Evolutionary conservation across 2,329 filamentous ascomycete species (phyloP).

Genomic region (Botrytis fragariae): DNA sequence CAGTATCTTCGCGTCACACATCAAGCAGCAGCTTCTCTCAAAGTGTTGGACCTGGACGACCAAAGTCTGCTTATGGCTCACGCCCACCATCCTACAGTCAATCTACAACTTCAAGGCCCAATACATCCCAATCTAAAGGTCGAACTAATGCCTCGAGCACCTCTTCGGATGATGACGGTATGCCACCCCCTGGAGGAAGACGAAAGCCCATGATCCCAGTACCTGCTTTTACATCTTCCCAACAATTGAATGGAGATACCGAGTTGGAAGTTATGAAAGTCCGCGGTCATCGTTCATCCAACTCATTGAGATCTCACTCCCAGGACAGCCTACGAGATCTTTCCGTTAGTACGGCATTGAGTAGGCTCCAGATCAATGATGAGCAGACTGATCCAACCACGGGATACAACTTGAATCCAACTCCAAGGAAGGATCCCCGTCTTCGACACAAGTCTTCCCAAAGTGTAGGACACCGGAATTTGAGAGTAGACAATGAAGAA

Average conservation of each 20-base stretch:
- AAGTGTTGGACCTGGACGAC: slow-evolving; percentile 56
- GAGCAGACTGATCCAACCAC: slow-evolving; percentile 24
- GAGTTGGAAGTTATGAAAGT: slow-evolving; percentile 33
- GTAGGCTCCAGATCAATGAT: slow-evolving; percentile 34
- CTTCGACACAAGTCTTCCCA: slow-evolving; percentile 30
- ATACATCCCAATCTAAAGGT: slow-evolving; percentile 41
- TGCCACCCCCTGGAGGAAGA: slow-evolving; percentile 39
- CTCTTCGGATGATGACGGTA: slow-evolving; percentile 38
- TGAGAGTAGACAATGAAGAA: slow-evolving; percentile 29
- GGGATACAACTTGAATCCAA: slow-evolving; percentile 25
- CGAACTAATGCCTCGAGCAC: slow-evolving; percentile 44
- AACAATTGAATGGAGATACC: slow-evolving; percentile 26
- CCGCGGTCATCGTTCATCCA: slow-evolving; percentile 36
- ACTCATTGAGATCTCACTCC: slow-evolving; percentile 28
- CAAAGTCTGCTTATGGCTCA: slow-evolving; percentile 42
- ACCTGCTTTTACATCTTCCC: slow-evolving; percentile 36
- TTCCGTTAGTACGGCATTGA: slow-evolving; percentile 42
- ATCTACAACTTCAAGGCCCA: slow-evolving; percentile 47
- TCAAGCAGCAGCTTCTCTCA: slow-evolving; percentile 52
- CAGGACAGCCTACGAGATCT: slow-evolving; percentile 36
- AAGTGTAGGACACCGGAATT: slow-evolving; percentile 26
- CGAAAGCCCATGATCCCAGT: slow-evolving; percentile 51
- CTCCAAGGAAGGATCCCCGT: slow-evolving; percentile 19
- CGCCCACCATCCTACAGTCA: slow-evolving; percentile 49
- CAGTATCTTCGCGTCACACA: slow-evolving; percentile 44